These are phyloP conservation scores for Puccinia polysora DNA, from an alignment of 1,284 basidiomycete species.

Conservation along the genomic window DNA sequence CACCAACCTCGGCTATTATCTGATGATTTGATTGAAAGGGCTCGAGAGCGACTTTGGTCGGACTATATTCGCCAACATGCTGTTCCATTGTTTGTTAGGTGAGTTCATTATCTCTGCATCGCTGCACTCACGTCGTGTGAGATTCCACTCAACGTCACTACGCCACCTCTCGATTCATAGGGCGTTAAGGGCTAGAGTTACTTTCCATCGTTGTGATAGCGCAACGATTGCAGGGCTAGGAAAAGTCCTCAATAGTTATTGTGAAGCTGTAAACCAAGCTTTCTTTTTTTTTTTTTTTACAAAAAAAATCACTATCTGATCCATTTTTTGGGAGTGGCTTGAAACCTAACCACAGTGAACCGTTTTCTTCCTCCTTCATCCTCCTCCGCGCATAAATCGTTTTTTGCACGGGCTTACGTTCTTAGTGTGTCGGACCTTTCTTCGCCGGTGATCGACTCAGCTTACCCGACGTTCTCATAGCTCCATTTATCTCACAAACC, in stretches of 20 bases:
- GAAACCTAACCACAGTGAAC: conserved; percentile 6
- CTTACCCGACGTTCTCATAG: conserved; percentile 42
- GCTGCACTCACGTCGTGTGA: neutral
- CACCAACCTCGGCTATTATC: conserved; percentile 32
- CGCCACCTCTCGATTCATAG: neutral
- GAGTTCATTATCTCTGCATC: neutral
- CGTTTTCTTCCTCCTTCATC: neutral
- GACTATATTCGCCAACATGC: conserved; percentile 41
- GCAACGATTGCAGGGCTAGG: conserved; percentile 26
- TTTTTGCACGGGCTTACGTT: neutral
- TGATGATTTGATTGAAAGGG: conserved; percentile 31
- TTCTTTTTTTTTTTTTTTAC: conserved; percentile 10
- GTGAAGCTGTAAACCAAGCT: conserved; percentile 35
- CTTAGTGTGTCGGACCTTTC: conserved; percentile 35
- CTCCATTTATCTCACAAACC: conserved; percentile 38
- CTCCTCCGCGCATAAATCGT: neutral
- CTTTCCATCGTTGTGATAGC: conserved; percentile 14
- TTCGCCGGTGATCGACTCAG: conserved; percentile 40
- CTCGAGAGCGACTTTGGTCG: conserved; percentile 39
- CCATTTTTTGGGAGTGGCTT: neutral
- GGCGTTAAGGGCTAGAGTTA: conserved; percentile 13
- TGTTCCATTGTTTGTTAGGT: conserved; percentile 39
- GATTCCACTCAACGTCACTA: too few species aligned
- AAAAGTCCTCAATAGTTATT: conserved; percentile 36
- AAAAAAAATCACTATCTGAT: neutral